Base-by-base conservation (phyloP, 2,329 filamentous ascomycete genomes). In the Penicillium hordei region DNA sequence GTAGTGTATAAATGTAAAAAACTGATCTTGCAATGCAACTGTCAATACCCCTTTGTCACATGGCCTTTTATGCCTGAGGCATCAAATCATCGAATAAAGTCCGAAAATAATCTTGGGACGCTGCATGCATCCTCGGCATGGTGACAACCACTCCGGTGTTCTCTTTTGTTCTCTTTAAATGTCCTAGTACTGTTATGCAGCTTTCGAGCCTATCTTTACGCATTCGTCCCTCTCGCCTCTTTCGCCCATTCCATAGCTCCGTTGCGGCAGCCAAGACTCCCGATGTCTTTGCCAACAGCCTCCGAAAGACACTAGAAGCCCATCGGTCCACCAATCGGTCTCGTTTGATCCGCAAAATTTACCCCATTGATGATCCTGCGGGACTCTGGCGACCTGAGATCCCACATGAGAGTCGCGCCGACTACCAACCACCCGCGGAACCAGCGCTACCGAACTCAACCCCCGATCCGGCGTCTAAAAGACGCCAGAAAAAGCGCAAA, bases 231-330 rank as follows among this genome's bases (percentile, higher is more conserved):
- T 45, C 27, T 27, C 39, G 27, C 39, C 67, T 58, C 45, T 60
- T 60, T 48, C 52, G 53, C 45, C 42, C 51, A 58, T 55, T 67
- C 38, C 63, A 61, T 53, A 40, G 59, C 52, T 49, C 59, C n/a
- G 19, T 38, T 27, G 17, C 54, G 4, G 44, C 23, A 15, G 25
- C 48, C 23, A 66, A 69, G 29, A 58, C 67, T 29, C 45, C 61
- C 15, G 60, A 67, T 33, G 65, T 77, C 33, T 64, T 72, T 54
- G 62, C 66, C 29, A 66, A 70, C 48, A 76, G 72, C 51, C 70
- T 77, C 23, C 61, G 63, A 31, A 72, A 71, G 55, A 79, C 77
- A 6, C 68, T 79, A 33, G 72, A 76, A 54, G 75, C 75, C 25
- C 77, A 79, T 61, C 75, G 76, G 40, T 61, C 63, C 13, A 65